These are phyloP conservation scores for Trypanosoma platydactyli DNA, from an alignment of 208 protist species.

Conservation along the genomic window DNA sequence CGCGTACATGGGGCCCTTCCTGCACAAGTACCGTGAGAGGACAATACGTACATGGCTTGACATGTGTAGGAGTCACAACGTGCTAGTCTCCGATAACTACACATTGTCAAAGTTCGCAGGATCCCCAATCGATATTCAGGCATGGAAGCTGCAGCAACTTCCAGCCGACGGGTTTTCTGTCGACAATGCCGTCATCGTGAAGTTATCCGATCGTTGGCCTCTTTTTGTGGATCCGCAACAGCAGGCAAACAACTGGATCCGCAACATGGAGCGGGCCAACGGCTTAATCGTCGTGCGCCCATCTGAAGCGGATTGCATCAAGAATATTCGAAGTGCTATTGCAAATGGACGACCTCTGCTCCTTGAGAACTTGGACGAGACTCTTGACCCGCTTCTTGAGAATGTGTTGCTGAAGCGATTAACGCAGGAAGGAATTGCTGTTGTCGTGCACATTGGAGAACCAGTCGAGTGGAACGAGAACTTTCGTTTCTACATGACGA, in stretches of 20 bases:
- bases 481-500: slow-evolving; percentile 98
- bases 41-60: slow-evolving; percentile 72
- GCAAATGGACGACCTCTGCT: slow-evolving; percentile 93
- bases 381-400: slow-evolving; percentile 97
- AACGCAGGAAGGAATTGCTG: slow-evolving; percentile 86
- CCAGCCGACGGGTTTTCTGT: slow-evolving; percentile 92
- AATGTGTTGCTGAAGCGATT: slow-evolving; percentile 95
- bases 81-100: slow-evolving; percentile 86
- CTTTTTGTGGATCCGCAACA: slow-evolving; percentile 94
- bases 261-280: slow-evolving; percentile 88
- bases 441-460: slow-evolving; percentile 96
- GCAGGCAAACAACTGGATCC: slow-evolving; percentile 96
- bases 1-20: slow-evolving; percentile 96
- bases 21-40: slow-evolving; percentile 88
- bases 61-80: slow-evolving; percentile 65
- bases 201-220: slow-evolving; percentile 90
- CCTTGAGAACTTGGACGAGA: slow-evolving; percentile 96
- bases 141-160: slow-evolving; percentile 93
- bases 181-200: slow-evolving; percentile 94
- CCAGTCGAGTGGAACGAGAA: slow-evolving; percentile 94
- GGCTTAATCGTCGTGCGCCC: slow-evolving; percentile 81
- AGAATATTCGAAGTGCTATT: slow-evolving; percentile 92
- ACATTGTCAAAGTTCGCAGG: slow-evolving; percentile 86
- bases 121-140: slow-evolving; percentile 90
- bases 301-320: slow-evolving; percentile 82